These are phyloP conservation scores for Xylaria flabelliformis DNA, from an alignment of 495 filamentous ascomycete genomes.

Conservation along the genomic window DNA sequence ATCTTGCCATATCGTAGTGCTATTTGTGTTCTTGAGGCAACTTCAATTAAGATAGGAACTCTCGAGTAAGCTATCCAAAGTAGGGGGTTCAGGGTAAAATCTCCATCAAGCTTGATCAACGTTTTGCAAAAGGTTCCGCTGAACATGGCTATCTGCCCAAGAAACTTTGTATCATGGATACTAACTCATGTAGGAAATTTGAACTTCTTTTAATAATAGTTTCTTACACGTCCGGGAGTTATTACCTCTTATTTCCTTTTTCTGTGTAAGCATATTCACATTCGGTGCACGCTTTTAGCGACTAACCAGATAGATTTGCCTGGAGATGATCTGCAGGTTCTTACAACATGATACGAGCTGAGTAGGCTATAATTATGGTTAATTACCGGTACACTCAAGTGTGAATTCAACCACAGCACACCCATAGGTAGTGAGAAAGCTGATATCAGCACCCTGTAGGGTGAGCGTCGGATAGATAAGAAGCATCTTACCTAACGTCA, in stretches of 20 bases:
- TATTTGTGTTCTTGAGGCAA: background rate
- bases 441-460: conserved; percentile 18
- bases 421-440: background rate
- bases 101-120: background rate
- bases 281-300: background rate
- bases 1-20: background rate
- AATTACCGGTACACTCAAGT: background rate
- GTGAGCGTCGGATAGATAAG: conserved; percentile 13
- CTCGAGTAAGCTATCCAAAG: background rate
- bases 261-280: background rate
- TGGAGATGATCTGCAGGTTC: background rate
- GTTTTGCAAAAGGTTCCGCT: background rate
- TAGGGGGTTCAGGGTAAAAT: background rate
- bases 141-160: background rate
- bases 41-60: background rate
- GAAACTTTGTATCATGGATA: background rate
- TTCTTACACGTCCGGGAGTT: background rate
- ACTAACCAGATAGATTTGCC: background rate
- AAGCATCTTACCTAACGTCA: background rate
- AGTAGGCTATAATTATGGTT: background rate
- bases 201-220: background rate
- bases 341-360: background rate
- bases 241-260: background rate
- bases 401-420: background rate
- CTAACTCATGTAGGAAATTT: background rate